Evolutionary conservation across 768 basidiomycete genomes (phyloP).

Genomic region (Russula lepida): DNA sequence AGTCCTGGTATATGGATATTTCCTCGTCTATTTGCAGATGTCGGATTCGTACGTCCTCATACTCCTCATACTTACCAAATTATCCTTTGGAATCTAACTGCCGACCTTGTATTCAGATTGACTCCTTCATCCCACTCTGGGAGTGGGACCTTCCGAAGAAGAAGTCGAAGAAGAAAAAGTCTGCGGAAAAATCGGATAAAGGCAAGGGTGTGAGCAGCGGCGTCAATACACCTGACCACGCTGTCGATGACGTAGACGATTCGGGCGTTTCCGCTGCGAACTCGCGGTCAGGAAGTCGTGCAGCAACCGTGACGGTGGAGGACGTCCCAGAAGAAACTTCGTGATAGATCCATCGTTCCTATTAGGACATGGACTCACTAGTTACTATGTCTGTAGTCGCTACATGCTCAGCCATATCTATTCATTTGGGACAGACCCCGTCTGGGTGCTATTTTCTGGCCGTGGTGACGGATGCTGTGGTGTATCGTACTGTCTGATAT

Average conservation of each 20-base stretch:
- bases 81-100: not conserved
- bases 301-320: constrained; percentile 28
- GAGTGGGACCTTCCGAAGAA: constrained; percentile 87
- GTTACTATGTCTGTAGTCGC: constrained; percentile 1
- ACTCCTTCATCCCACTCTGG: constrained; percentile 95
- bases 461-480: not conserved
- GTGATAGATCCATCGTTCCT: constrained; percentile 13
- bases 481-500: not conserved
- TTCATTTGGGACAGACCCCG: constrained; percentile 11
- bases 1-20: constrained; percentile 98
- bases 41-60: constrained; percentile 78
- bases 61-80: constrained; percentile 21
- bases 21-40: constrained; percentile 95
- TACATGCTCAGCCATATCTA: constrained; percentile 14
- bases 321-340: constrained; percentile 28
- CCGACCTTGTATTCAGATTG: constrained; percentile 50
- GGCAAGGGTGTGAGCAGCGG: constrained; percentile 32
- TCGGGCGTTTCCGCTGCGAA: constrained; percentile 29
- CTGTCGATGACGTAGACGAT: constrained; percentile 33
- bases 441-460: not conserved
- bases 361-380: not conserved
- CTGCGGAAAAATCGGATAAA: constrained; percentile 42
- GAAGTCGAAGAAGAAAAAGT: constrained; percentile 52
- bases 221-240: constrained; percentile 32
- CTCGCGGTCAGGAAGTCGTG: constrained; percentile 29